Base-by-base conservation (phyloP, 2,329 filamentous ascomycete species). In the Calonectria pseudoturangicola region DNA sequence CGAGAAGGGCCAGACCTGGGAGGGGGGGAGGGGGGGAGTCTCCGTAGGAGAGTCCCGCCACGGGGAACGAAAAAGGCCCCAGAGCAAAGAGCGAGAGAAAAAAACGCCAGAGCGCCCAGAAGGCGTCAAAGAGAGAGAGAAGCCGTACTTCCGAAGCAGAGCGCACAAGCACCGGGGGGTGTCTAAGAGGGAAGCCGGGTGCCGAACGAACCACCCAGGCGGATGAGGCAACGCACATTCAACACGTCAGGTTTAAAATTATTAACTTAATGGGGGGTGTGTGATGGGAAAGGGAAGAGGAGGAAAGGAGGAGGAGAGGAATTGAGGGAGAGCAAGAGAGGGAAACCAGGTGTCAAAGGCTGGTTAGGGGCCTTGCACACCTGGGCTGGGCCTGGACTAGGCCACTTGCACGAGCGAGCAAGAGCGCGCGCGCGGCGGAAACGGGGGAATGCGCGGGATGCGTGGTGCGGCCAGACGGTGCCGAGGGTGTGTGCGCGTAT, bases 131-230 rank as follows among this genome's bases (percentile, higher is more conserved):
- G 68, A 62, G 54, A 62, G 54, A 48, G 63, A 65, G 77, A 77
- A 79, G 78, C 78, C 78, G 78, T 73, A 77, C 76, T 79, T 79
- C 78, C 78, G 78, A 79, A 76, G 79, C 78, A 79, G 74, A 45
- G 74, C 68, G 47, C 66, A 68, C 51, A 50, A 68, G 43, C 51
- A 33, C 39, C 10, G 18, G 51, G 51, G 28, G 51, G 51, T 21
- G 51, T 21, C 51, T n/a, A 56, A 4, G 51, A 39, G 15, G 16
- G 36, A 39, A 62, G 51, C 66, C 66, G 66, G 51, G 66, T 48
- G 66, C 66, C 66, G 66, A 68, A 28, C 36, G 62, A 65, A 51
- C 51, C 51, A 33, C 28, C 51, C 18, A 15, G 36, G 28, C 18
- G 21, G n/a, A 39, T 47, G 63, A 66, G 33, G 33, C 56, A 30